Evolutionary conservation across 1,284 basidiomycete genomes (phyloP).

Genomic region (Ganoderma lingzhi): DNA sequence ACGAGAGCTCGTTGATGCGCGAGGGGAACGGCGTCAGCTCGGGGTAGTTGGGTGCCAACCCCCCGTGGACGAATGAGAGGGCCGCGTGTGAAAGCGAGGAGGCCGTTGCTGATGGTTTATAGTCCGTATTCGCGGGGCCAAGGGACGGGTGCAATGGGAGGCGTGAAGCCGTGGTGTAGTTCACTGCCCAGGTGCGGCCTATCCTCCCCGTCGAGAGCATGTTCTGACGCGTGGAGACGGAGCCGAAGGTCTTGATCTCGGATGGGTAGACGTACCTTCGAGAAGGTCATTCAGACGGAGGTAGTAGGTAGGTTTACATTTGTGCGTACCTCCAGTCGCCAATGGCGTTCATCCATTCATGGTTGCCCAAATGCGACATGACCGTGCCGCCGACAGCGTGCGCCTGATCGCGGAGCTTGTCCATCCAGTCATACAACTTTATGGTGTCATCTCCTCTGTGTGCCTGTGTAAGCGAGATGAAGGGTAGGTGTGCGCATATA

Average conservation of each 20-base stretch:
- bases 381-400: constrained; percentile 72
- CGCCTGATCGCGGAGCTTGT: constrained; percentile 82
- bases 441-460: constrained; percentile 87
- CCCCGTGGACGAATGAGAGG: constrained; percentile 89
- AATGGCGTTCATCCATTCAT: constrained; percentile 91
- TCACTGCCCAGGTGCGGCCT: constrained; percentile 84
- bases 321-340: constrained; percentile 83
- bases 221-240: constrained; percentile 72
- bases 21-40: constrained; percentile 83
- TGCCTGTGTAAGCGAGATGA: neutral
- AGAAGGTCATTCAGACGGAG: neutral
- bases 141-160: constrained; percentile 80
- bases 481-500: neutral
- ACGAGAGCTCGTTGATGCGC: constrained; percentile 78
- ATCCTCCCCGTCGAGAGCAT: constrained; percentile 81
- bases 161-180: constrained; percentile 86
- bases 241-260: constrained; percentile 85
- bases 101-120: constrained; percentile 47
- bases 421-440: constrained; percentile 84
- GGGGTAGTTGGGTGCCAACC: constrained; percentile 78
- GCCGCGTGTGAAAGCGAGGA: constrained; percentile 76
- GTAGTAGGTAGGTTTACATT: neutral
- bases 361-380: constrained; percentile 87
- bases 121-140: constrained; percentile 77
- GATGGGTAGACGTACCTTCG: constrained; percentile 81